phyloP scores from a whole-genome alignment of 169 alveolate genomes.

The Besnoitia besnoiti region DNA sequence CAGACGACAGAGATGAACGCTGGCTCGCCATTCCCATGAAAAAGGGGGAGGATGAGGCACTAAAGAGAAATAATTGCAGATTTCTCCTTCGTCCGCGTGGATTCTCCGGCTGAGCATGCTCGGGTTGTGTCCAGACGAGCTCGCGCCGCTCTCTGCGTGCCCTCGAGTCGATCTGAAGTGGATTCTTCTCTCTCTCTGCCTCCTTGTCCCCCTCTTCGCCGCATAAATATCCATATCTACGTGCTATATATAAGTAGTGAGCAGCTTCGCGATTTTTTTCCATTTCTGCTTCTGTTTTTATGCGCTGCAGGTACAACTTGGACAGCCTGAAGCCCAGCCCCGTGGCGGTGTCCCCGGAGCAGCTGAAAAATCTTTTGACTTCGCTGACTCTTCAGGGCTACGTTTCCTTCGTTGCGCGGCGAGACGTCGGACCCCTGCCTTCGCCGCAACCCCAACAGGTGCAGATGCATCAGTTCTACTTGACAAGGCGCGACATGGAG shows the following conservation, averaged over 20 bases:
- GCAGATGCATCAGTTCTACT: slow-evolving; percentile 22
- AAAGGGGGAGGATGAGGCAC: too few relatives aligned
- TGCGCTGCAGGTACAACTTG: slow-evolving; percentile 44
- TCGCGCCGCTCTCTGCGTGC: background rate
- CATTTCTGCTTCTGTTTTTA: background rate
- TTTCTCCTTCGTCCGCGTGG: too few relatives aligned
- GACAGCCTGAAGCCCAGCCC: slow-evolving; percentile 54
- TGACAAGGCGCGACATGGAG: slow-evolving; percentile 33
- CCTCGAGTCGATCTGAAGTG: background rate
- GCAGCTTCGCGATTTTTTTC: too few relatives aligned
- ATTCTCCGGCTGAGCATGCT: too few relatives aligned
- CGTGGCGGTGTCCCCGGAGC: background rate
- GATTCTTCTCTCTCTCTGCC: background rate
- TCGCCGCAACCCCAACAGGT: slow-evolving; percentile 27
- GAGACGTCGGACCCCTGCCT: slow-evolving; percentile 41
- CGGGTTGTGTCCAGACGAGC: too few relatives aligned
- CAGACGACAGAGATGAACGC: too few relatives aligned
- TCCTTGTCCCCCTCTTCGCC: background rate
- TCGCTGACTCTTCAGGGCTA: slow-evolving; percentile 29
- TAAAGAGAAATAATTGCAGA: too few relatives aligned
- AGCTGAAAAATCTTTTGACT: slow-evolving; percentile 1
- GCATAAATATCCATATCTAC: too few relatives aligned
- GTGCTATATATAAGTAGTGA: too few relatives aligned
- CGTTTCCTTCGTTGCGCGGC: slow-evolving; percentile 21
- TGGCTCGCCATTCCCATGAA: too few relatives aligned